These are phyloP conservation scores for Candida gorgasii DNA, from an alignment of 805 yeast species.

Conservation along the genomic window DNA sequence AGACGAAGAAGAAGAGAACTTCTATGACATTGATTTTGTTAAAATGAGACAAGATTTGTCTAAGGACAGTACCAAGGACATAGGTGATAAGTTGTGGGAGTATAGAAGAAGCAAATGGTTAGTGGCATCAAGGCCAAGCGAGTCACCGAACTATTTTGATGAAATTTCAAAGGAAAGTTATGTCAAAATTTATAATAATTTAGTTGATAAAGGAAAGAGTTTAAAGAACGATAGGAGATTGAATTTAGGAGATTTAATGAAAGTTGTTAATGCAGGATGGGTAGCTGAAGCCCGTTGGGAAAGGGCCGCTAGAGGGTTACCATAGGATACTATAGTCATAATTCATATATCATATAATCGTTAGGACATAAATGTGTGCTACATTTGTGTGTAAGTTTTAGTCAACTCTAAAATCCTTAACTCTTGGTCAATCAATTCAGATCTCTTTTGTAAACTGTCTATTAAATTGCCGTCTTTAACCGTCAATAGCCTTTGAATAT, in stretches of 20 bases:
- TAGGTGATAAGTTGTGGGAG: conserved; percentile 70
- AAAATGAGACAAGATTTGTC: conserved; percentile 34
- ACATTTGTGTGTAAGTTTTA: too few species aligned
- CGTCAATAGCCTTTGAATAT: conserved; percentile 1
- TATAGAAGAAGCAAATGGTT: conserved; percentile 70
- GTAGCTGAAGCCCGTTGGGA: conserved; percentile 74
- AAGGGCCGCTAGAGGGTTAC: conserved; percentile 43
- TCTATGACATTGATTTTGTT: conserved; percentile 27
- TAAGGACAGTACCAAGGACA: conserved; percentile 10
- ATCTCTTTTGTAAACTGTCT: conserved; percentile 33
- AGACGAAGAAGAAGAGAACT: conserved; percentile 12
- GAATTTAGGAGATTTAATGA: conserved; percentile 70
- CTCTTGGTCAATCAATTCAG: conserved; percentile 72
- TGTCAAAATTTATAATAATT: conserved; percentile 61
- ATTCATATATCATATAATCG: conserved; percentile 7
- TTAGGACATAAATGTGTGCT: too few species aligned
- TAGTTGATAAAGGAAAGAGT: conserved; percentile 69
- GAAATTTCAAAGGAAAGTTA: conserved; percentile 52
- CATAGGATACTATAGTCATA: too few species aligned
- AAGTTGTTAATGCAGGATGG: conserved; percentile 85
- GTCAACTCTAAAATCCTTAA: conserved; percentile 70
- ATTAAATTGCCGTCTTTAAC: conserved; percentile 5
- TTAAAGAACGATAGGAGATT: conserved; percentile 61
- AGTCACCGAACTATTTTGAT: conserved; percentile 19
- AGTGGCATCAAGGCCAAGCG: not conserved